Evolutionary conservation across 2,329 filamentous ascomycete genomes (phyloP), one percentile per base, ranked within the genome.

Genomic region (Sclerotinia trifoliorum): DNA sequence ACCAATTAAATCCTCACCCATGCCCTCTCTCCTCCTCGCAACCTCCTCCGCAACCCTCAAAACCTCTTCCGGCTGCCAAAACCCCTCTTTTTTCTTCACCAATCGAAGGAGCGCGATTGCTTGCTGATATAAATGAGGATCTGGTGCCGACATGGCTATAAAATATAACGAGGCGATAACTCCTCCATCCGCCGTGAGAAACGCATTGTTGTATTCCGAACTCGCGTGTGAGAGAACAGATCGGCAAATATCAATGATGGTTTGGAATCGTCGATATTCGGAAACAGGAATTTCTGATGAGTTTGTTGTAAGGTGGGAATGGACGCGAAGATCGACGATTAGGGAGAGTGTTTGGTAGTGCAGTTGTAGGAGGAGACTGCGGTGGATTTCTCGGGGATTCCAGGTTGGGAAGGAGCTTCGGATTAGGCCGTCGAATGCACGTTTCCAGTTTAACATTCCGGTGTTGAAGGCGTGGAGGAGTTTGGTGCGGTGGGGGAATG

Each of bases 91-190:
- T 24, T 61, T 65, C 51, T 67, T 70, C 21, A 70, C 52, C n/a
- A 26, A 51, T 32, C 56, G 49, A 1, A 73, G 65, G 2, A 73
- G 57, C 7, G 65, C 68, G 5, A 72, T 72, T 1, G 71, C 71
- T 42, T 70, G 60, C 57, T 66, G 70, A 48, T 68, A 56, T 29
- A 70, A 46, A 46, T 52, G 39, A 10, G 17, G n/a, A n/a, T 51
- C 54, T 32, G 57, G 26, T 13, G 67, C 66, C 15, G 61, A 67
- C 68, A 72, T 69, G 3, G 71, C 71, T 26, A 65, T 65, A n/a
- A 71, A 70, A n/a, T 72, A 72, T 5, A 73, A 56, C 4, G 70
- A 61, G 15, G 63, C 56, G 42, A 72, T 70, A 11, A 72, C 54
- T 7, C 71, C 72, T 46, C 65, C 68, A 62, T 73, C 70, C 2